Evolutionary conservation across 2,329 filamentous ascomycete species (phyloP).

Genomic region (Diplodia seriata): DNA sequence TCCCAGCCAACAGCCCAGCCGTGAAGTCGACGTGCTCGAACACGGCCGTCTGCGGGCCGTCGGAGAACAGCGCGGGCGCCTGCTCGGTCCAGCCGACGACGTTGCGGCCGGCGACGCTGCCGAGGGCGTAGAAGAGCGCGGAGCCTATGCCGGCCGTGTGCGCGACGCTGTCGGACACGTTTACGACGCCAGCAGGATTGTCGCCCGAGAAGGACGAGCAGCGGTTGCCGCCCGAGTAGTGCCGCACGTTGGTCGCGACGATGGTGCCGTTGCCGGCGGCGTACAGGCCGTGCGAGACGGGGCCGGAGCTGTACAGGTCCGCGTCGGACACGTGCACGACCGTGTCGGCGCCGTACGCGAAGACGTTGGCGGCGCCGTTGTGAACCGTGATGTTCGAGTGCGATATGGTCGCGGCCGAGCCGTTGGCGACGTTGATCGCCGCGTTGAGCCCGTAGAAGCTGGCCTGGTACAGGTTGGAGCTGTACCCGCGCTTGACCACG

Average conservation of each 20-base stretch:
- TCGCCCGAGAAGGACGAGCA: constrained; percentile 47
- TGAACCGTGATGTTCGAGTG: constrained; percentile 45
- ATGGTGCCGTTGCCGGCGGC: constrained; percentile 45
- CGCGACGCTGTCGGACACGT: constrained; percentile 40
- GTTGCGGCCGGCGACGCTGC: constrained; percentile 39
- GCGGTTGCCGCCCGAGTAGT: constrained; percentile 44
- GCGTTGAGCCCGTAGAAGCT: constrained; percentile 36
- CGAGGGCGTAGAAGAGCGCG: constrained; percentile 44
- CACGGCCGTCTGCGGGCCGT: constrained; percentile 39
- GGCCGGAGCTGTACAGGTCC: constrained; percentile 45
- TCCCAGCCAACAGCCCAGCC: constrained; percentile 43
- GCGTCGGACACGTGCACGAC: constrained; percentile 40
- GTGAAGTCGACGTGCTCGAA: constrained; percentile 38
- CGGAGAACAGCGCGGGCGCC: constrained; percentile 40
- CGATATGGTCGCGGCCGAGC: constrained; percentile 38
- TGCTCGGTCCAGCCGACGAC: constrained; percentile 40
- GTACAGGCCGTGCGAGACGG: constrained; percentile 45
- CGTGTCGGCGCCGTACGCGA: constrained; percentile 42
- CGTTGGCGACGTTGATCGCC: constrained; percentile 36
- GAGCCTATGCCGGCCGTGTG: constrained; percentile 40
- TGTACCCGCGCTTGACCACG: constrained; percentile 43
- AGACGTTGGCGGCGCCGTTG: constrained; percentile 47
- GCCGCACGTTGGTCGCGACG: constrained; percentile 37
- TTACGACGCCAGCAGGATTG: constrained; percentile 36
- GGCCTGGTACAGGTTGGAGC: constrained; percentile 40